Evolutionary conservation across 306 rosid species (phyloP).

Genomic region (Sesbania bispinosa): DNA sequence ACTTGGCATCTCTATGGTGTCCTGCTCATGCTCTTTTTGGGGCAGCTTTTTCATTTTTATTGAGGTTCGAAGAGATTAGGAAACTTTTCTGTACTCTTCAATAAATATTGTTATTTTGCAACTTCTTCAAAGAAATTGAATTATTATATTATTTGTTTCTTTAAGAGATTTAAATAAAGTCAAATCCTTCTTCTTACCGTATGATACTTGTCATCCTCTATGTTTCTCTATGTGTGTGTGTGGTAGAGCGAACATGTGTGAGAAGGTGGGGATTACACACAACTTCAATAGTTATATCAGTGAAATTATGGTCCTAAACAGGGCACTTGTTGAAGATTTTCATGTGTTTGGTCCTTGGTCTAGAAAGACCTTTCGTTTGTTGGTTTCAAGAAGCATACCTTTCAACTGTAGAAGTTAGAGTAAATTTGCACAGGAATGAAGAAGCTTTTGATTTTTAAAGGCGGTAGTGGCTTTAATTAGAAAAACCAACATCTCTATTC

Average conservation of each 20-base stretch:
- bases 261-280: not conserved
- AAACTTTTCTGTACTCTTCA: not conserved
- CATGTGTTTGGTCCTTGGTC: not conserved
- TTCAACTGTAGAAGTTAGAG: not conserved
- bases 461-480: not conserved
- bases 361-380: not conserved
- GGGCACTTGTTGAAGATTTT: not conserved
- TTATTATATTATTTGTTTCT: not conserved
- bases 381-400: not conserved
- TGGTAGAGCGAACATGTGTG: not conserved
- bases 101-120: not conserved
- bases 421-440: not conserved
- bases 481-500: not conserved
- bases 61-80: not conserved
- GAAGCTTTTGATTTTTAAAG: slow-evolving; percentile 7
- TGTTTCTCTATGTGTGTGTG: not conserved
- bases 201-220: not conserved
- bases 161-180: not conserved
- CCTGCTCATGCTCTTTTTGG: not conserved
- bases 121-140: not conserved
- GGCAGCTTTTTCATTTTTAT: not conserved
- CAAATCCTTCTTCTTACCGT: not conserved
- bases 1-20: not conserved
- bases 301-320: not conserved
- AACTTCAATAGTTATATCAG: not conserved